These are phyloP conservation scores for Lipomyces sp. DNA, from an alignment of 805 yeast species.

Conservation along the genomic window DNA sequence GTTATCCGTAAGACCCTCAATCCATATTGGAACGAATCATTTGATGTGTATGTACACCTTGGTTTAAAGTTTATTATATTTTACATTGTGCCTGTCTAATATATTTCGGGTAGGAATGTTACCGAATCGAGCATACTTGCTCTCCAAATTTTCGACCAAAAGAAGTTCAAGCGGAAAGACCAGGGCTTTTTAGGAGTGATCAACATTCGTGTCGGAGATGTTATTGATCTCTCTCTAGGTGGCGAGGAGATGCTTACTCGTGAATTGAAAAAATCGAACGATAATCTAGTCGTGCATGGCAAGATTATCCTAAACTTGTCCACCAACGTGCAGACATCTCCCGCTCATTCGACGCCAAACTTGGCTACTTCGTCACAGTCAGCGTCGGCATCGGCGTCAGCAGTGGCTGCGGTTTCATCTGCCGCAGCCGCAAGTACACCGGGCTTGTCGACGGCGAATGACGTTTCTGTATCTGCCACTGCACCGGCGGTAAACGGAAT, in stretches of 20 bases:
- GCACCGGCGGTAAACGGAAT: not conserved
- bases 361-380: slow-evolving; percentile 15
- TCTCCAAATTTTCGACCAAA: slow-evolving; percentile 94
- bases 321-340: slow-evolving; percentile 40
- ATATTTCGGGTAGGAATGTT: slow-evolving; percentile 49
- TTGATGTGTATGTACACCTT: slow-evolving; percentile 59
- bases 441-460: not conserved
- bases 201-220: slow-evolving; percentile 87
- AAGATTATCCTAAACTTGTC: slow-evolving; percentile 67
- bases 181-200: slow-evolving; percentile 98
- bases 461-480: slow-evolving; percentile 27
- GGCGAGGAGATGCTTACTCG: slow-evolving; percentile 83
- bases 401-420: slow-evolving; percentile 31
- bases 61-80: not conserved
- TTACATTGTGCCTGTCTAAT: not conserved
- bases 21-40: slow-evolving; percentile 97
- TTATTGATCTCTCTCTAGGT: slow-evolving; percentile 59
- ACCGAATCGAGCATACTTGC: slow-evolving; percentile 83
- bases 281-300: slow-evolving; percentile 90
- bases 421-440: slow-evolving; percentile 39
- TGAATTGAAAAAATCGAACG: slow-evolving; percentile 89
- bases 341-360: slow-evolving; percentile 17
- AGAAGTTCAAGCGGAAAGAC: slow-evolving; percentile 96
- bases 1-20: slow-evolving; percentile 92
- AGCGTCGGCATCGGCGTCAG: slow-evolving; percentile 21